Evolutionary conservation across 2,329 filamentous ascomycete species (phyloP).

Genomic region (Aspergillus fijiensis): DNA sequence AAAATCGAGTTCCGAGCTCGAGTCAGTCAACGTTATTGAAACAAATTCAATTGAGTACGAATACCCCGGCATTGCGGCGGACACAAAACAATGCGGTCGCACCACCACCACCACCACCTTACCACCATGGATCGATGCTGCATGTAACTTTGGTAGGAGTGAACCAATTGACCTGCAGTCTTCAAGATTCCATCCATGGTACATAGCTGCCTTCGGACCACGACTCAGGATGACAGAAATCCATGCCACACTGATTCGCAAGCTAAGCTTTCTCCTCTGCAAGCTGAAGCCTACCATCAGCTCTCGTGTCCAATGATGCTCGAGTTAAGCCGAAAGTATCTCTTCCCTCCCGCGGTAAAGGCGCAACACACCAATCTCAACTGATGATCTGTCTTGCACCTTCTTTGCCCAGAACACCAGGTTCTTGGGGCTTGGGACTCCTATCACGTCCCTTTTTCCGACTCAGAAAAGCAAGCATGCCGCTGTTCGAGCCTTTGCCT

Average conservation of each 20-base stretch:
- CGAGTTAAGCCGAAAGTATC: neutral
- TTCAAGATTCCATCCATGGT: neutral
- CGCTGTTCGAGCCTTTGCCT: conserved; percentile 57
- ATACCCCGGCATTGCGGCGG: too few relatives aligned
- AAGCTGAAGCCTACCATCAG: neutral
- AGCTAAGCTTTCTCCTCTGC: neutral
- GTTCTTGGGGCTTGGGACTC: conserved; percentile 91
- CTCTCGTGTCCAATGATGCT: neutral
- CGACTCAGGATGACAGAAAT: neutral
- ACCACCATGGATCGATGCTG: neutral
- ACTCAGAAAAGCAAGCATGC: conserved; percentile 86
- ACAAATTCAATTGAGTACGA: too few relatives aligned
- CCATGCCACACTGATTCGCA: neutral
- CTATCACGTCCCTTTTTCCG: conserved; percentile 86
- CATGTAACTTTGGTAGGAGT: neutral
- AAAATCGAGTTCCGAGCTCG: neutral
- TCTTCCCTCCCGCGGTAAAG: neutral
- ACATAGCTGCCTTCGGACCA: neutral
- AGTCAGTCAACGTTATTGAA: neutral
- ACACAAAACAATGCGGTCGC: neutral
- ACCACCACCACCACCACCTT: neutral
- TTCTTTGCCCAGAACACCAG: conserved; percentile 91
- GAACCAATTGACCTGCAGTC: neutral
- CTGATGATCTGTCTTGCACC: conserved; percentile 81
- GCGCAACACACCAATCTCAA: conserved; percentile 35